Evolutionary conservation across 2,329 filamentous ascomycete species (phyloP).

Genomic region (Diaporthe sp.): DNA sequence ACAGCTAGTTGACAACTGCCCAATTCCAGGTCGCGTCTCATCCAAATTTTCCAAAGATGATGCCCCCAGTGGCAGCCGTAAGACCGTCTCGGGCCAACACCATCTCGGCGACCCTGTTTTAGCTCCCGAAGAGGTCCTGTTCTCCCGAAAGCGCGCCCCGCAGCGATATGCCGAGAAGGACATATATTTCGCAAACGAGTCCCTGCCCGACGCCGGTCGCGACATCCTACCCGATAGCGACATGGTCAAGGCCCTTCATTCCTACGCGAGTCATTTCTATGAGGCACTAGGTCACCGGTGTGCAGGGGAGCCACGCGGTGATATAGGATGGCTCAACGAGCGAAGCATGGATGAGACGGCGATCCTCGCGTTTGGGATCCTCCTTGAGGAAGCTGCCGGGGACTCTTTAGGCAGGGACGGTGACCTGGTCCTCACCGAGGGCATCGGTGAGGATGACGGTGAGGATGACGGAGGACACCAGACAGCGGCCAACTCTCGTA

Average conservation of each 20-base stretch:
- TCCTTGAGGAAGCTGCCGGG: slow-evolving; percentile 78
- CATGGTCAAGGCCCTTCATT: slow-evolving; percentile 76
- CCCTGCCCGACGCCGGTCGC: slow-evolving; percentile 62
- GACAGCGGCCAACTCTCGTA: slow-evolving; percentile 23
- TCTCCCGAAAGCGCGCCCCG: slow-evolving; percentile 74
- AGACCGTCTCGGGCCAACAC: slow-evolving; percentile 43
- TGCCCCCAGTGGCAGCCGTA: slow-evolving; percentile 33
- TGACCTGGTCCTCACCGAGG: slow-evolving; percentile 79
- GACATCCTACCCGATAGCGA: slow-evolving; percentile 74
- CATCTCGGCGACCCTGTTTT: slow-evolving; percentile 54
- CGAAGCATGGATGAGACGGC: slow-evolving; percentile 83
- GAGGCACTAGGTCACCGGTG: slow-evolving; percentile 49
- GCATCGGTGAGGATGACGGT: slow-evolving; percentile 45
- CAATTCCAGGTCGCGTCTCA: slow-evolving; percentile 39
- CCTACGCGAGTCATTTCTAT: slow-evolving; percentile 78
- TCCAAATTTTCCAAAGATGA: slow-evolving; percentile 35
- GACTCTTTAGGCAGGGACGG: slow-evolving; percentile 73
- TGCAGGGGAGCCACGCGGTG: slow-evolving; percentile 27
- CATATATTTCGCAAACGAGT: slow-evolving; percentile 75
- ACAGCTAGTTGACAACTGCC: slow-evolving; percentile 17
- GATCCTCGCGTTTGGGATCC: slow-evolving; percentile 78
- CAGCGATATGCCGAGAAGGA: slow-evolving; percentile 78
- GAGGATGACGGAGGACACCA: neutral
- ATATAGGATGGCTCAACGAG: slow-evolving; percentile 57
- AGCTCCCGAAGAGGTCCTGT: slow-evolving; percentile 79